Evolutionary conservation across 2,329 filamentous ascomycete genomes (phyloP).

Genomic region (Aspergillus sp.): DNA sequence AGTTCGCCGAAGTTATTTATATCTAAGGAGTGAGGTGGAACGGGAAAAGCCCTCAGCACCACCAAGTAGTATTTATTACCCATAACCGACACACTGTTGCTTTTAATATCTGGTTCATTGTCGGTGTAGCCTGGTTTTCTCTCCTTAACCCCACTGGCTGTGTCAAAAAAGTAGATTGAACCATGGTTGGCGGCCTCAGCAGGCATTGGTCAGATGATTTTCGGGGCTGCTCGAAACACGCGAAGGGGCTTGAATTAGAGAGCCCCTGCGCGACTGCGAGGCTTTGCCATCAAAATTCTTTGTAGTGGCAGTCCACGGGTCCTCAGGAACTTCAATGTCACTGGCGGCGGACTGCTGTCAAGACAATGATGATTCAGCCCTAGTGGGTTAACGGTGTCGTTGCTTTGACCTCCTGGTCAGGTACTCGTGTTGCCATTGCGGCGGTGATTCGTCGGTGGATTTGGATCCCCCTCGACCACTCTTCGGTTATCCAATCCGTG

Average conservation of each 20-base stretch:
- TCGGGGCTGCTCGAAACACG: background rate
- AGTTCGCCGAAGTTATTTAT: background rate
- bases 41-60: background rate
- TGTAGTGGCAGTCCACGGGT: too few relatives aligned
- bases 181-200: slow-evolving; percentile 15
- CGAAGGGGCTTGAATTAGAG: background rate
- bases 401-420: slow-evolving; percentile 15
- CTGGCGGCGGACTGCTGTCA: too few relatives aligned
- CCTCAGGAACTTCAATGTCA: too few relatives aligned
- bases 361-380: slow-evolving; percentile 1
- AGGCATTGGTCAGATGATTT: slow-evolving; percentile 2
- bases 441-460: slow-evolving; percentile 18
- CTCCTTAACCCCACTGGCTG: slow-evolving; percentile 17
- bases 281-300: too few relatives aligned
- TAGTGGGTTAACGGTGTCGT: slow-evolving; percentile 2
- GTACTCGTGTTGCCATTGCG: slow-evolving; percentile 13
- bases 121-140: slow-evolving; percentile 11
- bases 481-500: slow-evolving; percentile 24
- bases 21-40: background rate
- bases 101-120: background rate
- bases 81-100: background rate
- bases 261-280: too few relatives aligned
- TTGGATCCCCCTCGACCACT: slow-evolving; percentile 9
- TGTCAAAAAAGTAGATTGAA: slow-evolving; percentile 15
- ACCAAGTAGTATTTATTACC: background rate